phyloP scores from a whole-genome alignment of 345 rosid genomes.

The Salix arbutifolia region DNA sequence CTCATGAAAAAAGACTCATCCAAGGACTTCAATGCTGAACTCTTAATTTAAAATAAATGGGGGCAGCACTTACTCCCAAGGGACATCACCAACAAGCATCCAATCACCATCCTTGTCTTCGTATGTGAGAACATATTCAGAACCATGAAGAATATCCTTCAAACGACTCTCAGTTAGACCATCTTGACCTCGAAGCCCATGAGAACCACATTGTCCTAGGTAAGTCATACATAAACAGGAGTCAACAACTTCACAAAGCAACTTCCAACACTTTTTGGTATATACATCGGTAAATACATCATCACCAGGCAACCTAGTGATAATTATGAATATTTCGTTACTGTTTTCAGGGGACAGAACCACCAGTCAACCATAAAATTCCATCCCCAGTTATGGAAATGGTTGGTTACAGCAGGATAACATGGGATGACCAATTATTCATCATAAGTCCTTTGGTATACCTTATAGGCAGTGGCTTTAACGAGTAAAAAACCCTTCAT shows the following conservation, averaged over 20 bases:
- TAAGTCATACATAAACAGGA: slow-evolving; percentile 8
- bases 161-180: slow-evolving; percentile 33
- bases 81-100: slow-evolving; percentile 36
- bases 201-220: slow-evolving; percentile 46
- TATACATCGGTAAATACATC: not conserved
- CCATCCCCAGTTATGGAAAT: not conserved
- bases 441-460: not conserved
- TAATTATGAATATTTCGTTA: not conserved
- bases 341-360: not conserved
- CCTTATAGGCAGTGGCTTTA: not conserved
- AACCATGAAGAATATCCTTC: slow-evolving; percentile 45
- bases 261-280: not conserved
- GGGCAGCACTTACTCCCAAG: slow-evolving; percentile 30
- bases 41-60: not conserved
- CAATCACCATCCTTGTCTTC: slow-evolving; percentile 32
- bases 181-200: slow-evolving; percentile 40
- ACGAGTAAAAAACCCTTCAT: not conserved
- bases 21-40: not conserved
- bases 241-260: not conserved
- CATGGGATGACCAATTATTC: not conserved
- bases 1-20: not conserved
- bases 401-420: not conserved
- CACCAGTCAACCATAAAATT: not conserved
- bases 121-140: slow-evolving; percentile 31
- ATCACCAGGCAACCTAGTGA: not conserved